A percentile compares a stretch with the other conserved stretches of the same genome.
These are phyloP conservation scores for Gloeopeniophorella convolvens DNA, from an alignment of 768 basidiomycete genomes.

Conservation along the genomic window DNA sequence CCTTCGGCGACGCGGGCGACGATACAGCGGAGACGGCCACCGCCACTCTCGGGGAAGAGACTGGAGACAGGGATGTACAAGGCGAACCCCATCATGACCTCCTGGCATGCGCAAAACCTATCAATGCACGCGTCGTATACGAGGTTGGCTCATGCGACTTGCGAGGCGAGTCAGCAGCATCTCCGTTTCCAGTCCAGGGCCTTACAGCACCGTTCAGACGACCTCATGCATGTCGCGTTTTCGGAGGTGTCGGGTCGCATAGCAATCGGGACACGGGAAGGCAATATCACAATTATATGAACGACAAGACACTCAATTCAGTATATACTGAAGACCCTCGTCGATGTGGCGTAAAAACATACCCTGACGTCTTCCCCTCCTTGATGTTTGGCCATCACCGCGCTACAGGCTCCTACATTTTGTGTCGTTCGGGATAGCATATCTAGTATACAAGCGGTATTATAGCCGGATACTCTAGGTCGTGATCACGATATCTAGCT, in stretches of 20 bases:
- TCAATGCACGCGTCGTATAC: slow-evolving; percentile 23
- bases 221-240: slow-evolving; percentile 28
- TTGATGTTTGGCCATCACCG: no score
- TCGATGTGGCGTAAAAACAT: no score
- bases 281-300: slow-evolving; percentile 23
- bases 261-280: slow-evolving; percentile 26
- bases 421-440: no score
- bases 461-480: not conserved
- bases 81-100: not conserved
- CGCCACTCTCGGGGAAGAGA: slow-evolving; percentile 6
- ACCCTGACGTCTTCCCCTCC: no score
- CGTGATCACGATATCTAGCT: slow-evolving; percentile 41
- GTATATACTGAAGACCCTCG: no score
- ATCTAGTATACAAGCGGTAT: not conserved
- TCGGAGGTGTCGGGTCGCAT: slow-evolving; percentile 28
- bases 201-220: slow-evolving; percentile 19
- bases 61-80: not conserved
- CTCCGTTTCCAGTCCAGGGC: not conserved
- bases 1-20: not conserved
- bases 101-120: not conserved
- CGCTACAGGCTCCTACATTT: no score
- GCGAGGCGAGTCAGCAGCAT: slow-evolving; percentile 24
- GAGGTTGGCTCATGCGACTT: slow-evolving; percentile 29
- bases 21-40: not conserved
- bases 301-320: not conserved